Evolutionary conservation across 495 filamentous ascomycete species (phyloP).

Genomic region (Letharia columbiana): DNA sequence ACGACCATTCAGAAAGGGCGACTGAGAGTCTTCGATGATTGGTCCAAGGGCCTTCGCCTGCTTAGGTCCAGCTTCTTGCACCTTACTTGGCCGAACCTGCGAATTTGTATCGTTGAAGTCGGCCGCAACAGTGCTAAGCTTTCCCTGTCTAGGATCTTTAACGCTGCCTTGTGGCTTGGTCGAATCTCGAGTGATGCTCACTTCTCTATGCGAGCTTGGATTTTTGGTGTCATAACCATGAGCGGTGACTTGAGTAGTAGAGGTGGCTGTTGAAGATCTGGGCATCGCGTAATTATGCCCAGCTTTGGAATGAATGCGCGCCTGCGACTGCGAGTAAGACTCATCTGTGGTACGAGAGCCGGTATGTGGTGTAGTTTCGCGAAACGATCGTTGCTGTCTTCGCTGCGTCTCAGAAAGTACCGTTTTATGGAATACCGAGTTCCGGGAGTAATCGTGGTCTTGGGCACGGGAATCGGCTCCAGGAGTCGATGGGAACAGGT

Average conservation of each 20-base stretch:
- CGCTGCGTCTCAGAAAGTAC: neutral
- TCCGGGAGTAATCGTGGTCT: neutral
- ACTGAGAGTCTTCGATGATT: slow-evolving; percentile 21
- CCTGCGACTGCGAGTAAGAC: neutral
- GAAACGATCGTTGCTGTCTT: neutral
- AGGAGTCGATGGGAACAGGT: slow-evolving; percentile 2
- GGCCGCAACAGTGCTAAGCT: slow-evolving; percentile 10
- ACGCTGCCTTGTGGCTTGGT: slow-evolving; percentile 3
- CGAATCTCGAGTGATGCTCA: neutral
- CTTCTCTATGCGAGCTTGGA: neutral
- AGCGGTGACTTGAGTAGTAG: neutral
- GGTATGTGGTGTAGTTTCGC: neutral
- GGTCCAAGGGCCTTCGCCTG: slow-evolving; percentile 6
- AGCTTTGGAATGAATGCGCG: neutral
- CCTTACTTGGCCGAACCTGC: neutral
- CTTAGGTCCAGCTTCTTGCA: neutral
- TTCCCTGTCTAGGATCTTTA: slow-evolving; percentile 8
- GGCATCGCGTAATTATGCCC: neutral
- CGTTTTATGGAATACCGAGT: neutral
- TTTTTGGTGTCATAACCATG: neutral
- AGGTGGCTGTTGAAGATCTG: neutral
- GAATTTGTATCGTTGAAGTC: slow-evolving; percentile 6
- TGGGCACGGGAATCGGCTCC: neutral
- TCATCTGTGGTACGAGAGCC: neutral
- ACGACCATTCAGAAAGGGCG: slow-evolving; percentile 13